Evolutionary conservation across 441 rosid species (phyloP).

Genomic region (Biscutella laevigata): DNA sequence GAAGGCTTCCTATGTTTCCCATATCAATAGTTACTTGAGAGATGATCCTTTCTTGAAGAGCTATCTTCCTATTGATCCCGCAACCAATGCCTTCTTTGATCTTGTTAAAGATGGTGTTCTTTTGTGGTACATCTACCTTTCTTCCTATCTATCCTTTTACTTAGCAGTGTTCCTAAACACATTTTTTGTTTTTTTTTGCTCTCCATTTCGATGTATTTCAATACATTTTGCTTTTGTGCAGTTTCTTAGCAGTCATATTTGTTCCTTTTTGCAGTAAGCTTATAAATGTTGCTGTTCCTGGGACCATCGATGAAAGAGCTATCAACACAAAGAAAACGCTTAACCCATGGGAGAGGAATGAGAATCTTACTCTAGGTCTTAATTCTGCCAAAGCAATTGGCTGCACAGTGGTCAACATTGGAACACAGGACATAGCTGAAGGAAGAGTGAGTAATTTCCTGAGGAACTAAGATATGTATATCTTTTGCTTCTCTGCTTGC

Average conservation of each 20-base stretch:
- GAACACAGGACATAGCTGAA: slow-evolving; percentile 87
- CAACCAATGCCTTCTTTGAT: slow-evolving; percentile 74
- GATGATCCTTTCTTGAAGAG: slow-evolving; percentile 80
- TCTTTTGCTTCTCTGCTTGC: background rate
- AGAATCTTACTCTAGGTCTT: slow-evolving; percentile 93
- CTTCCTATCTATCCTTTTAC: background rate
- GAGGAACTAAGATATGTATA: background rate
- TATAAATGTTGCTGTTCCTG: slow-evolving; percentile 94
- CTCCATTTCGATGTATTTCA: no score
- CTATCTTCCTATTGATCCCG: slow-evolving; percentile 75
- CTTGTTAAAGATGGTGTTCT: slow-evolving; percentile 92
- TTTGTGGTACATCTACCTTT: slow-evolving; percentile 55
- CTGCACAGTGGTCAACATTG: slow-evolving; percentile 96
- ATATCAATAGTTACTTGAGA: slow-evolving; percentile 66
- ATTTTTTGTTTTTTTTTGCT: background rate
- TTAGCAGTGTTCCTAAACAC: background rate
- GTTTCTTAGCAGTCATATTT: slow-evolving; percentile 15
- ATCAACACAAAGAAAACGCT: slow-evolving; percentile 74
- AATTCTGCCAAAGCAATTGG: slow-evolving; percentile 99
- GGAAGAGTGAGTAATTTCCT: slow-evolving; percentile 61
- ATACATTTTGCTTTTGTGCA: no score
- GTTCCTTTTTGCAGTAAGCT: slow-evolving; percentile 66
- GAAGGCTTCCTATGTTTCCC: slow-evolving; percentile 86
- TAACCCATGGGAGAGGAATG: slow-evolving; percentile 98
- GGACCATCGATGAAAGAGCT: slow-evolving; percentile 97